phyloP scores from a whole-genome alignment of 140 eudicot species.

The Bidens hawaiensis region DNA sequence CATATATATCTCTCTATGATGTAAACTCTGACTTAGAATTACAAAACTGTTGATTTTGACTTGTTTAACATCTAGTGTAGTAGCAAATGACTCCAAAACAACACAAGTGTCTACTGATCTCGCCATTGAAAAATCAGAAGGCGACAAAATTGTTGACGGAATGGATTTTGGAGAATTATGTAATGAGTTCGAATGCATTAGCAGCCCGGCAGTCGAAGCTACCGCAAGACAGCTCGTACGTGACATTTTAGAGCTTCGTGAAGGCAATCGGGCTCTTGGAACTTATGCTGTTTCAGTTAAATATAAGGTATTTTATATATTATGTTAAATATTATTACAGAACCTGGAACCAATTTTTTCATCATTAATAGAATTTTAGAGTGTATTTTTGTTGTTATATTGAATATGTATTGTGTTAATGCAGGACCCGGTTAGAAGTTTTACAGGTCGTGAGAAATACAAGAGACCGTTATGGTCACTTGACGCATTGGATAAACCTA shows the following conservation, averaged over 20 bases:
- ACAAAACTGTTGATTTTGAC: not conserved
- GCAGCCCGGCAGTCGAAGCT: conserved; percentile 93
- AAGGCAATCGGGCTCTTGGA: conserved; percentile 88
- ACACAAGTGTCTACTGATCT: conserved; percentile 37
- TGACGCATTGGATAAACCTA: conserved; percentile 64
- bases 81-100: conserved; percentile 63
- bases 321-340: not conserved
- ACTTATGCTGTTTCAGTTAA: conserved; percentile 76
- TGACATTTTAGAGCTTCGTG: conserved; percentile 80
- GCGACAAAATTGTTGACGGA: conserved; percentile 76
- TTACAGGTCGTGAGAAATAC: conserved; percentile 88
- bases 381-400: not conserved
- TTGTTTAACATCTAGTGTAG: conserved; percentile 35
- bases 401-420: conserved; percentile 12
- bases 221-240: conserved; percentile 91
- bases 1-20: not conserved
- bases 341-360: not conserved
- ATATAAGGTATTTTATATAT: conserved; percentile 50
- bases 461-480: conserved; percentile 86
- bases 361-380: not conserved
- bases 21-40: not conserved
- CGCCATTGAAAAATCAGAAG: conserved; percentile 47
- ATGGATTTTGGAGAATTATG: conserved; percentile 90
- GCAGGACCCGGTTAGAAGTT: conserved; percentile 93
- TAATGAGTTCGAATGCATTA: conserved; percentile 92